A percentile compares a stretch with the other conserved stretches of the same genome.
These are phyloP conservation scores for Citrus australasica DNA, from an alignment of 345 rosid genomes.

Conservation along the genomic window DNA sequence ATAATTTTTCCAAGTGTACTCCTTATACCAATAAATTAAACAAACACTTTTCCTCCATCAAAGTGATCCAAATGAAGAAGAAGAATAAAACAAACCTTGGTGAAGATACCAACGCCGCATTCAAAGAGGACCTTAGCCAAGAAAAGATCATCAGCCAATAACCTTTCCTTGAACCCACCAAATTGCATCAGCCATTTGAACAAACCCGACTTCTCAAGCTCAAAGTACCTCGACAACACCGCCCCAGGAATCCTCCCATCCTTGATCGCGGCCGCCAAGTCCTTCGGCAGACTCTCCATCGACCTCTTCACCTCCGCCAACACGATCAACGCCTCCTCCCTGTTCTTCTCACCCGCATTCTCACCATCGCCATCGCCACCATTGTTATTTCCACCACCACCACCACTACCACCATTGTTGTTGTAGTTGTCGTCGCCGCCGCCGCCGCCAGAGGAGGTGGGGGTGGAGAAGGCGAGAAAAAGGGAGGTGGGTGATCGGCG, in stretches of 20 bases:
- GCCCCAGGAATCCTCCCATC: slow-evolving; percentile 79
- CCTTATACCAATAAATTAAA: too few species aligned
- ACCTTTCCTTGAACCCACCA: slow-evolving; percentile 86
- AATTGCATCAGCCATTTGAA: slow-evolving; percentile 77
- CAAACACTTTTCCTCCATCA: background rate
- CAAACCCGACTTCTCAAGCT: slow-evolving; percentile 62
- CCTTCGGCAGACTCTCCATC: slow-evolving; percentile 69
- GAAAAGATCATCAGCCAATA: slow-evolving; percentile 91
- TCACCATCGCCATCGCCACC: slow-evolving; percentile 45
- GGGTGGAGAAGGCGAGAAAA: slow-evolving; percentile 32
- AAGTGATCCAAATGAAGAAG: background rate
- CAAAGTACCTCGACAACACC: slow-evolving; percentile 62
- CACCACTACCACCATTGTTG: background rate
- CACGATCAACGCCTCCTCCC: slow-evolving; percentile 59
- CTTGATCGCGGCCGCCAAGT: slow-evolving; percentile 75
- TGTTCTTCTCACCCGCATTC: slow-evolving; percentile 61
- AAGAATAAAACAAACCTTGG: slow-evolving; percentile 52
- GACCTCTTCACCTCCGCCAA: slow-evolving; percentile 56
- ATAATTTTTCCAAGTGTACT: background rate
- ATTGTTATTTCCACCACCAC: background rate
- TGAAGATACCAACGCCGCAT: slow-evolving; percentile 93
- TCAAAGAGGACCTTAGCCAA: slow-evolving; percentile 79
- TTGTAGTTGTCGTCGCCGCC: slow-evolving; percentile 24
- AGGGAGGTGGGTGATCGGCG: slow-evolving; percentile 18
- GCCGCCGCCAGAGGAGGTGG: slow-evolving; percentile 6